Conservation (phyloP, 257 asterid genomes). For the Nyctanthes arbortristis region DNA sequence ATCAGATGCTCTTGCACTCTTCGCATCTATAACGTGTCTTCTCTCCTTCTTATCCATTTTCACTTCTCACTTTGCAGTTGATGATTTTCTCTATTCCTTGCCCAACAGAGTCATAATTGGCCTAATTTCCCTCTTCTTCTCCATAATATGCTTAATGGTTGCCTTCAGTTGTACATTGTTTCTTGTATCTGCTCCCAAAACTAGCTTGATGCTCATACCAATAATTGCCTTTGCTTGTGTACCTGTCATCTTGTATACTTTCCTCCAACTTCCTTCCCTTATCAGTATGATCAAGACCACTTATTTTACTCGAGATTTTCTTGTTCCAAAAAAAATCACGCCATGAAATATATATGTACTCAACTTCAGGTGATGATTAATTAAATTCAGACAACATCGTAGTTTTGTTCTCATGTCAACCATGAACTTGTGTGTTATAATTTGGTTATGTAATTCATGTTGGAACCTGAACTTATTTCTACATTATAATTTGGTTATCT, state of each 20-base stretch:
- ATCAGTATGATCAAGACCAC: not conserved
- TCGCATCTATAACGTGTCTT: constrained; percentile 24
- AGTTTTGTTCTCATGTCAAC: no score
- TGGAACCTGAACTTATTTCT: no score
- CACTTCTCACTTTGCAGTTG: not conserved
- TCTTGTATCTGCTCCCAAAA: not conserved
- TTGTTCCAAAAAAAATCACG: no score
- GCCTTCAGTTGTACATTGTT: not conserved
- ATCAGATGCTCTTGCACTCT: constrained; percentile 23
- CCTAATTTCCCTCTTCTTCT: not conserved
- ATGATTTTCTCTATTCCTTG: constrained; percentile 2
- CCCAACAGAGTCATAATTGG: not conserved
- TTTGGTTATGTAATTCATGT: no score
- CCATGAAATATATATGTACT: no score
- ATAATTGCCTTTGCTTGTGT: not conserved
- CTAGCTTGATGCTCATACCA: not conserved
- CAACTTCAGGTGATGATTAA: no score
- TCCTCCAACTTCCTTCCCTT: constrained; percentile 8
- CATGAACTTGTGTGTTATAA: no score
- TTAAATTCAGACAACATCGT: no score
- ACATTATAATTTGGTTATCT: no score
- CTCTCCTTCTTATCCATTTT: constrained; percentile 25
- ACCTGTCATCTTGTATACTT: not conserved
- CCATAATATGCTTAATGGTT: constrained; percentile 2
- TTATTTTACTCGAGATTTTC: no score